Evolutionary conservation across 140 eudicot genomes (phyloP), one percentile per base, ranked within the genome.

Genomic region (Senecio squalidus): DNA sequence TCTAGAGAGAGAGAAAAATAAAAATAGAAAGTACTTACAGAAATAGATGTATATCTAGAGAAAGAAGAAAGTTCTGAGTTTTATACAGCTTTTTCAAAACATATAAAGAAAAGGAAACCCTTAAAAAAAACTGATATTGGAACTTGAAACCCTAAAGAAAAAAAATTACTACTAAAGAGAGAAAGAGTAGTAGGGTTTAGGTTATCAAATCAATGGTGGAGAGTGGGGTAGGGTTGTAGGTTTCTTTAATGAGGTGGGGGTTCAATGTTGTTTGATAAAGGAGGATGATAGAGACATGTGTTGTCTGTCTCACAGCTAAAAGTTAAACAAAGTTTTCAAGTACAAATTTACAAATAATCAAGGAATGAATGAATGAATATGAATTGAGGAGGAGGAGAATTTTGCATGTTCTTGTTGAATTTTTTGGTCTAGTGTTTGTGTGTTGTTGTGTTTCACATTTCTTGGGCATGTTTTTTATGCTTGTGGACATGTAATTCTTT

Each of bases 41-140:
- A 69, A 57, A 61, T 31, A 63, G 58, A 68, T 58, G 60, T 36
- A 10, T 38, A 44, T n/a, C n/a, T n/a, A n/a, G 34, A 48, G 55
- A 67, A 48, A 62, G 45, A 55, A 29, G 53, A n/a, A 24, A 51
- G 20, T 20, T 70, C 47, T 46, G 58, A 34, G 55, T 57, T 71
- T 71, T 75, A 75, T 70, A 66, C 79, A 71, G 76, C 82, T 82
- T 61, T 80, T 72, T 57, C 61, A 75, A 75, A 26, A 40, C 86
- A 45, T 20, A 56, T 69, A 63, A 15, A 18, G 30, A 41, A n/a
- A 49, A 59, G 76, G 29, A 30, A 55, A 44, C 54, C 58, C 62
- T 36, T 65, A 51, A 24, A 20, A 58, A 43, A 54, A 53, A 60
- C 39, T n/a, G 64, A 52, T 62, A 64, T 72, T 64, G 67, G 77